Evolutionary conservation across 2,329 filamentous ascomycete genomes (phyloP).

Genomic region (Trichophyton benhamiae): DNA sequence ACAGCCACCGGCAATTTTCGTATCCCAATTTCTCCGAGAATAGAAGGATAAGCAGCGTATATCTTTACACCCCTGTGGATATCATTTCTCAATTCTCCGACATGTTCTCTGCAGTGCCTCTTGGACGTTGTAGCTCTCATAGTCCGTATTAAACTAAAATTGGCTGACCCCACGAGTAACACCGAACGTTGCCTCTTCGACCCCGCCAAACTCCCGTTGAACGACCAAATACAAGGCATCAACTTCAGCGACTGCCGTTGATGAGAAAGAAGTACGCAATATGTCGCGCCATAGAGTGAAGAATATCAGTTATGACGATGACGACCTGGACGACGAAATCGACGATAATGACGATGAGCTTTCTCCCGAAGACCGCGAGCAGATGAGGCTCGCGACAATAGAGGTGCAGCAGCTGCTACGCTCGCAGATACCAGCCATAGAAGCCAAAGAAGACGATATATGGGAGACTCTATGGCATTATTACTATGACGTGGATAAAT

Average conservation of each 20-base stretch:
- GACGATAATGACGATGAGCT: constrained; percentile 23
- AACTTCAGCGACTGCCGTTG: background rate
- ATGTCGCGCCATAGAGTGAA: constrained; percentile 39
- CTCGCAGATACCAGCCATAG: constrained; percentile 44
- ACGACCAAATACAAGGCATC: background rate
- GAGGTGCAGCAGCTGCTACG: constrained; percentile 57
- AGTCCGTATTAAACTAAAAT: background rate
- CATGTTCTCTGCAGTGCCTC: background rate
- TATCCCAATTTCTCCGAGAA: constrained; percentile 5
- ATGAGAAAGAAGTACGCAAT: background rate
- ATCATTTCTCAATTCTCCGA: background rate
- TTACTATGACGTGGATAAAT: constrained; percentile 83
- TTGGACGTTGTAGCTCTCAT: background rate
- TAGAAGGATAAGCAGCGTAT: background rate
- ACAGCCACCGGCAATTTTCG: background rate
- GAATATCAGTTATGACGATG: constrained; percentile 32
- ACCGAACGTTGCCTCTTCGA: background rate
- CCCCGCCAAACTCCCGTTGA: background rate
- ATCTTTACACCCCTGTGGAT: background rate
- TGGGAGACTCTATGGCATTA: constrained; percentile 91
- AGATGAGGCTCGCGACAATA: constrained; percentile 53
- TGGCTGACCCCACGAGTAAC: background rate
- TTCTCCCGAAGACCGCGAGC: constrained; percentile 36
- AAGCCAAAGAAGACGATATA: constrained; percentile 58
- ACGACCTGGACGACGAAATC: constrained; percentile 31